phyloP scores from a whole-genome alignment of 768 basidiomycete species.

The Boletus vinaceobasis region DNA sequence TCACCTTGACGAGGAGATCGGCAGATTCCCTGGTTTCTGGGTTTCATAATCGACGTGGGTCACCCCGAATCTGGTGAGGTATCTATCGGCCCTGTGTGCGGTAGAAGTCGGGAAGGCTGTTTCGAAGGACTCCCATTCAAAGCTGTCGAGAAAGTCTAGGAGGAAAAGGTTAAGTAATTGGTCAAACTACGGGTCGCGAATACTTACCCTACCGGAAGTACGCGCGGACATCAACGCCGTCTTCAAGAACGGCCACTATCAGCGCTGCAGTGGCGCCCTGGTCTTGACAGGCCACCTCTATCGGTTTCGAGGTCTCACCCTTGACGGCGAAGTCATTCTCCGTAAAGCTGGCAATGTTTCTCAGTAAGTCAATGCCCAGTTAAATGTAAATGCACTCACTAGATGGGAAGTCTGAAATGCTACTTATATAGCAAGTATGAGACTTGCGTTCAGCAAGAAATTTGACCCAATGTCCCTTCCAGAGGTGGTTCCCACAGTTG shows the following conservation, averaged over 20 bases:
- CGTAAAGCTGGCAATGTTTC: conserved; percentile 47
- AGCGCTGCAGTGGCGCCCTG: conserved; percentile 52
- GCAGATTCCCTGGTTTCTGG: conserved; percentile 61
- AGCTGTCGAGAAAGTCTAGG: conserved; percentile 66
- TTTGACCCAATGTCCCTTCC: conserved; percentile 47
- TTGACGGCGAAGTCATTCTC: conserved; percentile 75
- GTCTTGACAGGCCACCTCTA: conserved; percentile 54
- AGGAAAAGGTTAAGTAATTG: neutral
- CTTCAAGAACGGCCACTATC: conserved; percentile 55
- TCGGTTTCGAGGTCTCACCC: conserved; percentile 51
- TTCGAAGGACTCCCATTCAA: conserved; percentile 44
- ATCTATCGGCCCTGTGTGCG: conserved; percentile 54
- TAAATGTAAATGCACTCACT: conserved; percentile 38
- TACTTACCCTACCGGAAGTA: conserved; percentile 70
- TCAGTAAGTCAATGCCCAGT: neutral
- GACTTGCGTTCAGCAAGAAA: neutral
- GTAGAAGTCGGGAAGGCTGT: neutral
- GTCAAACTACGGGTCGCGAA: neutral
- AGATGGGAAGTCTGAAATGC: conserved; percentile 53
- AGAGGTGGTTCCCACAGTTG: conserved; percentile 33
- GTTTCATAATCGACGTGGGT: conserved; percentile 72
- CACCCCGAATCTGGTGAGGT: conserved; percentile 63
- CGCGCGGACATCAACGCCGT: conserved; percentile 57
- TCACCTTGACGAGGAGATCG: conserved; percentile 52
- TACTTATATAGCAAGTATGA: conserved; percentile 15